These are phyloP conservation scores for Phialophora macrospora DNA, from an alignment of 2,329 filamentous ascomycete species.

Conservation along the genomic window DNA sequence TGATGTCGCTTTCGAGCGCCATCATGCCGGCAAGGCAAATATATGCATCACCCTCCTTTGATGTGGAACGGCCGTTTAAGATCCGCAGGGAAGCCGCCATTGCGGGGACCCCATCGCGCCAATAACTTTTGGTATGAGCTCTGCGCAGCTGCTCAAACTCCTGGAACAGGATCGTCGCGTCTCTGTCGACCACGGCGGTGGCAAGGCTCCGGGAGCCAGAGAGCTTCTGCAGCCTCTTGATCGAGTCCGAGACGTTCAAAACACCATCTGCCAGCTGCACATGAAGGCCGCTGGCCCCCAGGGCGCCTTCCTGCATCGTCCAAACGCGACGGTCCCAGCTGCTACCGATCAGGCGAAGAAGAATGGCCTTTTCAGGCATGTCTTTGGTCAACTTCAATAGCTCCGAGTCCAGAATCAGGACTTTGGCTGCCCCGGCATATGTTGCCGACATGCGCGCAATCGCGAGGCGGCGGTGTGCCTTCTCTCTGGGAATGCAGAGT, in stretches of 20 bases:
- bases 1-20: constrained; percentile 10
- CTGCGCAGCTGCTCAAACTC: constrained; percentile 18
- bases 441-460: constrained; percentile 45
- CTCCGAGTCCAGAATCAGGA: constrained; percentile 45
- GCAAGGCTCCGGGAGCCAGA: neutral
- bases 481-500: constrained; percentile 36
- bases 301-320: constrained; percentile 49
- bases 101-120: constrained; percentile 18
- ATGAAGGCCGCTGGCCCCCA: constrained; percentile 16
- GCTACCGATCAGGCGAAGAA: constrained; percentile 44
- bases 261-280: constrained; percentile 13
- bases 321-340: constrained; percentile 50
- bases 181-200: constrained; percentile 1
- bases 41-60: constrained; percentile 24
- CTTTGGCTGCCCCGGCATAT: constrained; percentile 44
- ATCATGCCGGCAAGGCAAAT: constrained; percentile 23
- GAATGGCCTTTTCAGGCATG: constrained; percentile 38
- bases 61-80: constrained; percentile 14
- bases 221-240: constrained; percentile 4
- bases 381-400: constrained; percentile 37
- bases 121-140: constrained; percentile 19
- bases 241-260: constrained; percentile 1
- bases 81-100: constrained; percentile 18
- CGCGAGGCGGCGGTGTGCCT: constrained; percentile 34
- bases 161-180: constrained; percentile 17